A percentile compares a stretch with the other conserved stretches of the same genome.
Conservation (phyloP, 1,284 basidiomycete species). For the Rhodotorula sp. region DNA sequence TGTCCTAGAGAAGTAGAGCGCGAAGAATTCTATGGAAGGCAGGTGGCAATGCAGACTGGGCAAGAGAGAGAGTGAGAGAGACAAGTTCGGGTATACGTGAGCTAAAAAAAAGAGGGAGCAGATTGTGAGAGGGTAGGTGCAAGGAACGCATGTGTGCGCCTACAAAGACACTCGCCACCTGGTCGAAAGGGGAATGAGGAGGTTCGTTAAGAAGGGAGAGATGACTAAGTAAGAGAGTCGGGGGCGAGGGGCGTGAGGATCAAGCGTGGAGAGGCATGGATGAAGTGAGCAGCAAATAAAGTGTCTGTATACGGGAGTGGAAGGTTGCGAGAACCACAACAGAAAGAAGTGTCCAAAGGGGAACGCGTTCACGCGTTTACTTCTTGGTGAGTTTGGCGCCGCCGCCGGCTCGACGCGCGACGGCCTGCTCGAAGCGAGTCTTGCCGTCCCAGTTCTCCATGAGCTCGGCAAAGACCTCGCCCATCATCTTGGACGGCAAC, state of each 20-base stretch:
- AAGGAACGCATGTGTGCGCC: neutral
- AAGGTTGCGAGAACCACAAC: too few relatives aligned
- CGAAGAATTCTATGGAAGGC: neutral
- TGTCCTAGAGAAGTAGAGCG: slow-evolving; percentile 46
- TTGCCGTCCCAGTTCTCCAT: slow-evolving; percentile 39
- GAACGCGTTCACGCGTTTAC: neutral
- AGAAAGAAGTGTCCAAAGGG: neutral
- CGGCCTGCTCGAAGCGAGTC: slow-evolving; percentile 12
- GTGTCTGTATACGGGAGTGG: slow-evolving; percentile 2
- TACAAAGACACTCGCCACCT: neutral
- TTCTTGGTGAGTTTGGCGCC: slow-evolving; percentile 9
- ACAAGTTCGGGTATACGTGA: neutral
- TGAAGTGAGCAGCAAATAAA: neutral
- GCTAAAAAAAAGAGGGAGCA: neutral
- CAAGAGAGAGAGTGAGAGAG: neutral
- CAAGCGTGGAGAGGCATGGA: neutral
- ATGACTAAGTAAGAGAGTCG: neutral
- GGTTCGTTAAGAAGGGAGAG: neutral
- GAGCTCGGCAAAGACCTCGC: slow-evolving; percentile 44
- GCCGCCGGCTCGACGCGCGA: neutral
- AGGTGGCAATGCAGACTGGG: neutral
- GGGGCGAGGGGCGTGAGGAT: neutral
- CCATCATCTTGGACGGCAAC: slow-evolving; percentile 46
- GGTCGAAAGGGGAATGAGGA: too few relatives aligned
- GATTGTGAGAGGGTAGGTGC: neutral